Percentiles rank a stretch among this genome's conserved stretches.
Conservation (phyloP, 352 stramenopile species). For the Pythium phragmitis region DNA sequence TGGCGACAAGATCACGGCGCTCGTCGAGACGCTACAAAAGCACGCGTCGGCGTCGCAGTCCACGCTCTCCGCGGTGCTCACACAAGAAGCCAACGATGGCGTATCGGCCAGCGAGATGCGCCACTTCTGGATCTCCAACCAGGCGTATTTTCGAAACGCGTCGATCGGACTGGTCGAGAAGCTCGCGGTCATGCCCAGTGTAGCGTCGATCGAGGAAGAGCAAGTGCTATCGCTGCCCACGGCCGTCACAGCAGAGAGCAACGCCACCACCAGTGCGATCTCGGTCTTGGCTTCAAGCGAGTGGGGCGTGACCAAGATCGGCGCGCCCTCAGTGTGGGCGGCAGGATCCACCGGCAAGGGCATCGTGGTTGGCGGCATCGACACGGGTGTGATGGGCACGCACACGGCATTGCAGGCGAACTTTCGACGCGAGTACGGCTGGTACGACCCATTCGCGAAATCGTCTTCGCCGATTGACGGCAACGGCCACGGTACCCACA, state of each 20-base stretch:
- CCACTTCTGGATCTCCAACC: conserved; percentile 30
- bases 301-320: conserved; percentile 24
- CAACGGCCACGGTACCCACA: conserved; percentile 25
- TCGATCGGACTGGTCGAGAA: conserved; percentile 23
- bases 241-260: background rate
- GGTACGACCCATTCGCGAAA: conserved; percentile 22
- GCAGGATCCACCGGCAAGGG: conserved; percentile 18
- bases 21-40: conserved; percentile 17
- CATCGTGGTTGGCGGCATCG: conserved; percentile 27
- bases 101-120: no score
- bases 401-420: conserved; percentile 13
- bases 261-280: background rate
- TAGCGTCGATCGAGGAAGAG: conserved; percentile 1
- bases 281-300: conserved; percentile 4
- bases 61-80: no score
- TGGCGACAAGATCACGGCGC: conserved; percentile 25
- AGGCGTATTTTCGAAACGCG: conserved; percentile 26
- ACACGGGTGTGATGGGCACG: conserved; percentile 28
- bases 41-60: conserved; percentile 6
- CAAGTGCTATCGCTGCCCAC: background rate
- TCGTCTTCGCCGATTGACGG: conserved; percentile 21
- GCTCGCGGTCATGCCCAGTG: background rate
- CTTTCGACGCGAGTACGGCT: conserved; percentile 15
- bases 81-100: no score
- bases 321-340: conserved; percentile 19